These are phyloP conservation scores for Lactarius hengduanensis DNA, from an alignment of 768 basidiomycete genomes.

Conservation along the genomic window DNA sequence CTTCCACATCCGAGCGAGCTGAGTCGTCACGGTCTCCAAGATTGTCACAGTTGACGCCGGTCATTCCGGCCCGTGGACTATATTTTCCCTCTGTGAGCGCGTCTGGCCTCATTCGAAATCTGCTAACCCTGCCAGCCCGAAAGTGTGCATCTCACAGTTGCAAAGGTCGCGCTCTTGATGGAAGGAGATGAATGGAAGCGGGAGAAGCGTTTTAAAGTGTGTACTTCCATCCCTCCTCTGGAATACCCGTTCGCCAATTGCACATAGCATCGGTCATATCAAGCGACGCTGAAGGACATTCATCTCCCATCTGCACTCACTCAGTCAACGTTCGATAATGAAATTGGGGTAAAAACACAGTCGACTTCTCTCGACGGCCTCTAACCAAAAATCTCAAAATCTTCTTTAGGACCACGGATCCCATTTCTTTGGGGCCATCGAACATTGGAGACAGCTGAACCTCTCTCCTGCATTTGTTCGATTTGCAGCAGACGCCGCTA, in stretches of 20 bases:
- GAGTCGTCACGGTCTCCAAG: no score
- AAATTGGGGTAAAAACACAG: slow-evolving; percentile 46
- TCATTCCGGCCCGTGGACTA: neutral
- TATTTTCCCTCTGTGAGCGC: neutral
- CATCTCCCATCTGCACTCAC: slow-evolving; percentile 67
- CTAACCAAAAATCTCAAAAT: neutral
- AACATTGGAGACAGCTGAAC: slow-evolving; percentile 79
- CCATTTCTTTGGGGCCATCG: slow-evolving; percentile 71
- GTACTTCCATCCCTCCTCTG: slow-evolving; percentile 8
- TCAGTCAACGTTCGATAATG: slow-evolving; percentile 52
- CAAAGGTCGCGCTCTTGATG: slow-evolving; percentile 11
- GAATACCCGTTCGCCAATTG: neutral
- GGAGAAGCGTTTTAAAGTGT: slow-evolving; percentile 53
- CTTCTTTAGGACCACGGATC: slow-evolving; percentile 67
- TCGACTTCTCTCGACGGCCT: neutral
- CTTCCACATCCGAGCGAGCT: no score
- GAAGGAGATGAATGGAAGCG: slow-evolving; percentile 31
- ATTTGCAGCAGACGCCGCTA: slow-evolving; percentile 61
- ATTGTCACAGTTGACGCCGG: neutral
- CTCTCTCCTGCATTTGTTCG: slow-evolving; percentile 70
- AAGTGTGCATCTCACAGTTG: neutral
- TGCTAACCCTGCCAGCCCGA: neutral
- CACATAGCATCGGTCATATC: slow-evolving; percentile 70
- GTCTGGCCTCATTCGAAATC: neutral
- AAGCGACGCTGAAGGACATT: slow-evolving; percentile 61